Conservation (phyloP, 768 basidiomycete genomes). For the Tubosaeta sp. region DNA sequence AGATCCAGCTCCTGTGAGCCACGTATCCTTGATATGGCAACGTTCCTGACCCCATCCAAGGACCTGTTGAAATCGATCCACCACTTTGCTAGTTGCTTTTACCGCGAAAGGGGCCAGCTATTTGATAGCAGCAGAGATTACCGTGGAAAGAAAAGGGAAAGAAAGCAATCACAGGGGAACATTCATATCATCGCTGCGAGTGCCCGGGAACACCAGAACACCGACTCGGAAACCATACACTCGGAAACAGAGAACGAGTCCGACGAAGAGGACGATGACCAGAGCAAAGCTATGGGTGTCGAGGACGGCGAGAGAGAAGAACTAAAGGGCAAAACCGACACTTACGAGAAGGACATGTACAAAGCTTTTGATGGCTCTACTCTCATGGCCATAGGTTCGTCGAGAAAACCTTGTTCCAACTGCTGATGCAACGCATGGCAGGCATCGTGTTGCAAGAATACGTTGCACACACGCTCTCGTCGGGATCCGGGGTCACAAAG, state of each 20-base stretch:
- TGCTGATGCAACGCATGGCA: constrained; percentile 20
- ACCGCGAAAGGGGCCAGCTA: constrained; percentile 57
- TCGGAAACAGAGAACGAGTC: constrained; percentile 13
- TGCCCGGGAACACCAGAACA: not conserved
- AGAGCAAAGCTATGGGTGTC: constrained; percentile 4
- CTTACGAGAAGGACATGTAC: constrained; percentile 58
- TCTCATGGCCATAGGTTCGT: constrained; percentile 64
- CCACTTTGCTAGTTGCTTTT: constrained; percentile 51
- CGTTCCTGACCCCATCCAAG: constrained; percentile 30
- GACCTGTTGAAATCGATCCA: constrained; percentile 52
- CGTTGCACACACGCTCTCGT: constrained; percentile 35
- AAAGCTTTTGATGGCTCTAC: constrained; percentile 70
- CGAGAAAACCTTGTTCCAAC: not conserved
- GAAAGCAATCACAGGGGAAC: constrained; percentile 12
- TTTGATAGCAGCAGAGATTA: constrained; percentile 45
- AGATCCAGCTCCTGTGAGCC: constrained; percentile 51
- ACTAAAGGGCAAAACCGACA: constrained; percentile 1
- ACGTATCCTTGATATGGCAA: not conserved
- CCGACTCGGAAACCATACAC: constrained; percentile 9
- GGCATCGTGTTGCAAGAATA: constrained; percentile 71
- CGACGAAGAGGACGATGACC: constrained; percentile 14
- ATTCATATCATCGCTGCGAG: constrained; percentile 21
- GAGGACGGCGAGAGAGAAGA: constrained; percentile 8
- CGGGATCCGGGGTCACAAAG: not conserved
- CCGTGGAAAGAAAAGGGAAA: constrained; percentile 40